Conservation (phyloP, 352 stramenopile genomes). For the Blastocystis sp. region DNA sequence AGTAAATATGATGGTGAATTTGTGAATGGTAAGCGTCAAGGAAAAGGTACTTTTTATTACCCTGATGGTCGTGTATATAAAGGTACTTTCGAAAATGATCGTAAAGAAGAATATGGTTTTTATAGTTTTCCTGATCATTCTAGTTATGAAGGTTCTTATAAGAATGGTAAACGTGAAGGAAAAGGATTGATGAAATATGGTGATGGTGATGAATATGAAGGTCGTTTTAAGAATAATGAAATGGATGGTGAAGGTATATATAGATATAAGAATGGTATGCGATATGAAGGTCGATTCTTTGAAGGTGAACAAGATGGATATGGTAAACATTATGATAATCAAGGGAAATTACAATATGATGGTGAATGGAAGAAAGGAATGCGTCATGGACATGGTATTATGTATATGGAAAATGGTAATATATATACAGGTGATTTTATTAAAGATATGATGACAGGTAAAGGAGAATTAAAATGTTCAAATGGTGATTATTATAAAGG, state of each 20-base stretch:
- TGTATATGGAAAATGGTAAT: slow-evolving; percentile 27
- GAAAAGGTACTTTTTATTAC: too few species aligned
- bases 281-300: too few species aligned
- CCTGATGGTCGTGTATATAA: too few species aligned
- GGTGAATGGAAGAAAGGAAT: slow-evolving; percentile 28
- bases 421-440: slow-evolving; percentile 15
- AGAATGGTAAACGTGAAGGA: background rate
- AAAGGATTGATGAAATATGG: background rate
- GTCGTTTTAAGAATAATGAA: slow-evolving; percentile 23
- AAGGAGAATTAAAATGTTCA: too few species aligned
- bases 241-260: slow-evolving; percentile 15
- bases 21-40: slow-evolving; percentile 15
- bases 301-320: slow-evolving; percentile 18
- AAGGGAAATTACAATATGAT: slow-evolving; percentile 13
- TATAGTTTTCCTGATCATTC: too few species aligned
- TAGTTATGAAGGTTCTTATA: background rate
- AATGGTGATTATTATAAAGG: too few species aligned
- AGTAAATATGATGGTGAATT: slow-evolving; percentile 8
- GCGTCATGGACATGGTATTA: slow-evolving; percentile 12
- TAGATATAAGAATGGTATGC: too few species aligned
- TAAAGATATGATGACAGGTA: slow-evolving; percentile 26
- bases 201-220: slow-evolving; percentile 13
- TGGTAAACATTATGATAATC: slow-evolving; percentile 16
- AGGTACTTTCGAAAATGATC: too few species aligned
- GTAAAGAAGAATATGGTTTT: slow-evolving; percentile 2